Base-by-base conservation (phyloP, 1,284 basidiomycete genomes). In the Schizopora paradoxa region DNA sequence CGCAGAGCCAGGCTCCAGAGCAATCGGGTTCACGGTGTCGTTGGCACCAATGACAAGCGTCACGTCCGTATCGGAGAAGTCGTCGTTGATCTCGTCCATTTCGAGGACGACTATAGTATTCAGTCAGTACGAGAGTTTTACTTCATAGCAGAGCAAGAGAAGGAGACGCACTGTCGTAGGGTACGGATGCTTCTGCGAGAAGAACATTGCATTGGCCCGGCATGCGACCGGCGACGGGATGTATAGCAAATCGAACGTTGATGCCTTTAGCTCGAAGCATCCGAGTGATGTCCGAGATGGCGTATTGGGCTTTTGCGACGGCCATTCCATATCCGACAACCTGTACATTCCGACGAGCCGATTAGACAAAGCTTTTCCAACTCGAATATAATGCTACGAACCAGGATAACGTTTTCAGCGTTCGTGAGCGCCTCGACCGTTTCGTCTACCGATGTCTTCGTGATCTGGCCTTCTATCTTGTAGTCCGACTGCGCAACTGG, bases 51-150 rank as follows among this genome's bases (percentile, higher is more conserved):
- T 87, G 52, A 88, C 87, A 16, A 91, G 75, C 8, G 84, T 86
- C 7, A 91, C 76, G 59, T 91, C 89, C 0, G 89, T 91, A 26
- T 87, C 83, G 45, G 71, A 69, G 63, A 91, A 91, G 61, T 91
- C 89, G 41, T 91, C 87, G 59, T 91, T 90, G 66, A 91, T 91
- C 65, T 91, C 88, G 55, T 91, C 88, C 89, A 91, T 91, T 66
- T 91, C 88, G 45, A 87, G 69, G 23, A 91, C 87, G 52, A 91
- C 87, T 88, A 54, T 23, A 8, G 39, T 7, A 13, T 2, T 27
- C n/a, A 32, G 11, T 6, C 8, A 23, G 18, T 27, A n/a, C n/a
- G 8, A 35, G 14, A 16, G 39, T 22, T 4, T 37, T 28, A 13
- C 16, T 21, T 27, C 16, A 33, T 21, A 22, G 22, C 43, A 29